These are phyloP conservation scores for Diaporthe ilicicola DNA, from an alignment of 2,329 filamentous ascomycete species.

Conservation along the genomic window DNA sequence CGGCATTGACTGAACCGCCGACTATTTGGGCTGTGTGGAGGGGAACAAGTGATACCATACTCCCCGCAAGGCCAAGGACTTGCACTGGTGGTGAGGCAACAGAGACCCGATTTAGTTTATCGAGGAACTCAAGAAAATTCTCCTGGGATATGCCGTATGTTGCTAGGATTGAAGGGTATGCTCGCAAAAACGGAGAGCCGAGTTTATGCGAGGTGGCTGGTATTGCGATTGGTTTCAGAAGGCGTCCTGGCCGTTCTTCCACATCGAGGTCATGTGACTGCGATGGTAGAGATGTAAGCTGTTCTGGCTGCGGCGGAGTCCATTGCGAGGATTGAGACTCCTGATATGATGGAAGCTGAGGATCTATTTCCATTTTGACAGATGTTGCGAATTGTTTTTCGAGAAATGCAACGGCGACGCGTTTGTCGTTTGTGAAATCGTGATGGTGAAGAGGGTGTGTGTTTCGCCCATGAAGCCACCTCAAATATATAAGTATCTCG, in stretches of 20 bases:
- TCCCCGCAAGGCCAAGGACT: conserved; percentile 33
- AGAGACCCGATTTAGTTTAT: conserved; percentile 34
- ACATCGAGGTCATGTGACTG: neutral
- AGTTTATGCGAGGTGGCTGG: conserved; percentile 33
- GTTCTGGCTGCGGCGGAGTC: neutral
- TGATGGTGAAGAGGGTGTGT: neutral
- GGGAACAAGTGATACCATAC: conserved; percentile 35
- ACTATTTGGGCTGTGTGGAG: conserved; percentile 35
- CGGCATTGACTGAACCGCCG: neutral
- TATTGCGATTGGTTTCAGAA: conserved; percentile 34
- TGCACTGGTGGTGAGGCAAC: conserved; percentile 36
- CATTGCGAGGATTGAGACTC: neutral
- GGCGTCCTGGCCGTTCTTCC: neutral
- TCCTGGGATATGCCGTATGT: conserved; percentile 30
- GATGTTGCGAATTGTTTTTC: neutral
- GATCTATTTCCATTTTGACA: neutral
- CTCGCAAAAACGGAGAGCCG: conserved; percentile 36
- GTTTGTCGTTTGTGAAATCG: neutral
- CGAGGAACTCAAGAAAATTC: conserved; percentile 35
- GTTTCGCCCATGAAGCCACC: neutral
- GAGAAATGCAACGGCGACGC: too few relatives aligned
- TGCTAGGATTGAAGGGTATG: conserved; percentile 34
- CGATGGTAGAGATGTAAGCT: neutral
- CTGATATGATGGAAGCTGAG: neutral
- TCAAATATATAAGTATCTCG: neutral